Base-by-base conservation (phyloP, 805 yeast genomes). In the Starmerella apis region DNA sequence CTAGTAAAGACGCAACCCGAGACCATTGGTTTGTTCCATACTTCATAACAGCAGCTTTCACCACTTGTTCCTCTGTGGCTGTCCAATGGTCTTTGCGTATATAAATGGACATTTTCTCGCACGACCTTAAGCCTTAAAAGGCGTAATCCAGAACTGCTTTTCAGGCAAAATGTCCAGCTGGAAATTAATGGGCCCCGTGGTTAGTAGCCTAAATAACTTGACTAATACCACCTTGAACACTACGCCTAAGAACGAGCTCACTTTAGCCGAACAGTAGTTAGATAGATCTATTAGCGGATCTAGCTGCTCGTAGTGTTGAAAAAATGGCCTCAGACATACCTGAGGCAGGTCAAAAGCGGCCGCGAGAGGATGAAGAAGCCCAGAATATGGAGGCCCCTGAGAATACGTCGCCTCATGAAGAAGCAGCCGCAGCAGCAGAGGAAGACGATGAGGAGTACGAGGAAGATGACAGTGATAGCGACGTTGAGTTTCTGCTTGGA, bases 11-110 rank as follows among this genome's bases (percentile, higher is more conserved):
- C 0, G 95, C 83, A 4, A 90, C 90, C 46, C 96, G 76, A 13
- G 92, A 75, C 98, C 98, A 90, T 61, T 92, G 96, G 58, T 85
- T 87, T 18, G 87, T 70, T 0, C 98, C 98, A 65, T 90, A 90
- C 62, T 90, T 92, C 35, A 92, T 76, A 2, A 92, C 84, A 1
- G 96, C 96, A 0, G 96, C 95, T 56, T 81, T 80, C 38, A 90
- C 70, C 39, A 92, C 82, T 65, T 86, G 90, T 65, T 92, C 98
- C 58, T 78, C 83, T 10, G 74, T 65, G 61, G 85, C 81, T 6
- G 94, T 80, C 97, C 97, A 88, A 4, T 77, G 80, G 42, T 94
- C 96, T 25, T 94, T 95, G 62, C 81, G 84, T 43, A 84, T 83
- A 61, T 83, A 84, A 0, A 81, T 70, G 1, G 90, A 20, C 42